phyloP scores from a whole-genome alignment of 176 grass and related monocot species.

The Carex cristatella region DNA sequence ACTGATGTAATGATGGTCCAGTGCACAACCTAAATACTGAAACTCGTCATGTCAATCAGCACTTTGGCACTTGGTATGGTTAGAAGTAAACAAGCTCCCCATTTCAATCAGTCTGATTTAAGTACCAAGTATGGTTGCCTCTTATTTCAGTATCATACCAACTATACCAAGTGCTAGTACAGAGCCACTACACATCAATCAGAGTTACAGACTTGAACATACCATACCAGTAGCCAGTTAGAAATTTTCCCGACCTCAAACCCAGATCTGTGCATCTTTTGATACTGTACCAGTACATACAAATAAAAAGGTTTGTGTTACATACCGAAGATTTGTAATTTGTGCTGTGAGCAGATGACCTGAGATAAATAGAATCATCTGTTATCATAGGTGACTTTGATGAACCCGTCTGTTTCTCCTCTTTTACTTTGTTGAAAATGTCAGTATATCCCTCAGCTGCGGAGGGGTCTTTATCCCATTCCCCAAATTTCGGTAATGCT shows the following conservation, averaged over 20 bases:
- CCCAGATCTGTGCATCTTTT: background rate
- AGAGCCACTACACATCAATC: background rate
- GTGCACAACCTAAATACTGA: background rate
- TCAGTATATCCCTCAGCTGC: slow-evolving; percentile 88
- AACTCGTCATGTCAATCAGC: background rate
- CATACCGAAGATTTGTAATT: slow-evolving; percentile 51
- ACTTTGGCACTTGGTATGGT: background rate
- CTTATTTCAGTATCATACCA: background rate
- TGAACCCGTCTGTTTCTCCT: slow-evolving; percentile 62
- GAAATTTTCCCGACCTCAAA: background rate
- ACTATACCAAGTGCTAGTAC: background rate
- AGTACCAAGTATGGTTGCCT: background rate
- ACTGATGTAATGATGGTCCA: background rate
- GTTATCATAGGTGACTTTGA: slow-evolving; percentile 31
- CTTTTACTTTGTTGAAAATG: slow-evolving; percentile 88
- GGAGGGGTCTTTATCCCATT: slow-evolving; percentile 90
- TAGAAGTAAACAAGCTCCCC: background rate
- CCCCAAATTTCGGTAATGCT: slow-evolving; percentile 84
- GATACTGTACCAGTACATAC: background rate
- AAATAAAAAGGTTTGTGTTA: background rate
- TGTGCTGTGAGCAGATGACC: slow-evolving; percentile 23
- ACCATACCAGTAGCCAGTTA: background rate
- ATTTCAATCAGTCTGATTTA: background rate
- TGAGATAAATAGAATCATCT: slow-evolving; percentile 27
- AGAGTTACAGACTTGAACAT: background rate